Base-by-base conservation (phyloP, 495 filamentous ascomycete genomes). In the Hyaloscypha hepaticicola region DNA sequence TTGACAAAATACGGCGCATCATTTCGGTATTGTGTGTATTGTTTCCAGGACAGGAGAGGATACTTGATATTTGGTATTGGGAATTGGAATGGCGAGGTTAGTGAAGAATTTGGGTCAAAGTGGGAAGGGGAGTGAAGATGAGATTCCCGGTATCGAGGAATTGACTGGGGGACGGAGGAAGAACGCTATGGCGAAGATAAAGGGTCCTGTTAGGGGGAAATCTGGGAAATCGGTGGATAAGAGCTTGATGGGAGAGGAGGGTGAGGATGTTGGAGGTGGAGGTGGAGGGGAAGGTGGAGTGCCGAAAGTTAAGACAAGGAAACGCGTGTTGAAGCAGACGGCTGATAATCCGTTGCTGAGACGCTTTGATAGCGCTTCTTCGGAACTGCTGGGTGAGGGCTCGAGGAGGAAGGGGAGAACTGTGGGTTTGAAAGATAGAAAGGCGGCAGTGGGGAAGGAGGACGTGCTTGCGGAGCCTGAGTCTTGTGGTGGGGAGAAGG, bases 61-160 rank as follows among this genome's bases (percentile, higher is more conserved):
- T n/a, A n/a, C n/a, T n/a, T n/a, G n/a, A n/a, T n/a, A n/a, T n/a
- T n/a, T n/a, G n/a, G n/a, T n/a, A n/a, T n/a, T n/a, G n/a, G n/a
- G n/a, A n/a, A n/a, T n/a, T 22, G 60, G 11, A 29, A 67, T 70
- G 68, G 62, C 65, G 9, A 58, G 61, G 24, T 27, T 65, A 70
- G 67, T 65, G 59, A 58, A 66, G 19, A 59, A 64, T 57, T 25
- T 53, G n/a, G 50, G 25, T 19, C n/a, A n/a, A 45, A 45, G 38
- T 45, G 38, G 12, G 38, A 45, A 16, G 14, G 38, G 7, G 38
- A 69, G 61, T 25, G 68, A 69, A 50, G 67, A 63, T 56, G 71
- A 73, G 14, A 68, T 75, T 49, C 71, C 73, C 1, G 66, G 69
- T 33, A 16, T 74, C 1, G 63, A 64, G 45, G 52, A 65, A 31